phyloP scores from a whole-genome alignment of 108 stramenopile genomes.

The Stephanodiscus triporus region DNA sequence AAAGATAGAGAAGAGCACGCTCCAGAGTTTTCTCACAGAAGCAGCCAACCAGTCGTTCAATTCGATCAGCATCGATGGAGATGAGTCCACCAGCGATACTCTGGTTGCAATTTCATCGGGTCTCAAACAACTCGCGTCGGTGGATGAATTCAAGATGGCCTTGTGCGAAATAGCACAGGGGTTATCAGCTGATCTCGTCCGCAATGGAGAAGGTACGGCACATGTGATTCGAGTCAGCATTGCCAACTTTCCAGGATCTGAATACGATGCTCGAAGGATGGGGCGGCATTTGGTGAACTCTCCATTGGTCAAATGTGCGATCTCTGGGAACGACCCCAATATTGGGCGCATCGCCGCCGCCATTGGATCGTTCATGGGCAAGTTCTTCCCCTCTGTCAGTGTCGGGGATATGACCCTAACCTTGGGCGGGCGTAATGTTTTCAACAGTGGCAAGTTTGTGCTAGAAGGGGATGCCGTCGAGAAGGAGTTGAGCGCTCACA shows the following conservation, averaged over 20 bases:
- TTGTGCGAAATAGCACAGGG: constrained; percentile 77
- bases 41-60: constrained; percentile 89
- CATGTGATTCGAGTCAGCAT: constrained; percentile 95
- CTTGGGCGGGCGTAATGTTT: constrained; percentile 90
- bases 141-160: constrained; percentile 81
- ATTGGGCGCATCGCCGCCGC: constrained; percentile 97
- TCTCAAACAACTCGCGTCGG: constrained; percentile 53
- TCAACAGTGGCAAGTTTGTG: constrained; percentile 88
- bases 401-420: constrained; percentile 70
- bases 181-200: constrained; percentile 93
- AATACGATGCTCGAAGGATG: constrained; percentile 81
- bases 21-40: constrained; percentile 74
- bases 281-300: constrained; percentile 94
- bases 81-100: constrained; percentile 95
- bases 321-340: constrained; percentile 98
- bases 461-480: constrained; percentile 93
- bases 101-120: constrained; percentile 86
- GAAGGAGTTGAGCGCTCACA: constrained; percentile 84
- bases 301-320: constrained; percentile 95
- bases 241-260: constrained; percentile 80
- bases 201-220: constrained; percentile 98
- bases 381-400: constrained; percentile 69
- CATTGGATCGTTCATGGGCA: constrained; percentile 93
- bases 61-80: constrained; percentile 95
- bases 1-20: constrained; percentile 60